Base-by-base conservation (phyloP, 371 early-diverging fungal species). In the Mortierella sp. region DNA sequence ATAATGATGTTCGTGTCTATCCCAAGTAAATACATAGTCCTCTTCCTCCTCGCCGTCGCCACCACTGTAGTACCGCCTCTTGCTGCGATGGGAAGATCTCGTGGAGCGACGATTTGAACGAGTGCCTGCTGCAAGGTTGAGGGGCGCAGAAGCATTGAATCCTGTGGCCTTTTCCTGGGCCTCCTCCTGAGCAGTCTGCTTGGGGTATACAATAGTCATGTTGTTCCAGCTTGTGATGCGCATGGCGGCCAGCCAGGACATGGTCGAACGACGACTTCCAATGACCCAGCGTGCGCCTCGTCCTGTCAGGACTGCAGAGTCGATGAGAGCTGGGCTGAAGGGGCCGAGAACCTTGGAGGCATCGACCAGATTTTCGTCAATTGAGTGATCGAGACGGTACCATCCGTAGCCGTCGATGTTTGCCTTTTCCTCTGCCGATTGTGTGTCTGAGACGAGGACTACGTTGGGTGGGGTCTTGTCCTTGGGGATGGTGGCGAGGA, bases 241-340 rank as follows among this genome's bases (percentile, higher is more conserved):
- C 86, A 86, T 82, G 3, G 86, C 86, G 14, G 82, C 75, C 46
- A 86, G 71, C 86, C 86, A 86, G 11, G 82, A 86, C 86, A 86
- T 86, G 27, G 86, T 86, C 41, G 82, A 82, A 35, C 80, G 73
- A 10, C 82, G 79, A 58, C 79, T 79, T 55, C 86, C 86, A 70
- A 86, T 79, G 65, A 82, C 79, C 86, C 86, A 86, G 2, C 77
- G 79, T 11, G 82, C 82, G 14, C 79, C 77, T n/a, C 82, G 74
- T 63, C 82, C 86, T 16, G 80, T 72, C 70, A 86, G 38, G 14
- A 86, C 86, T 8, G 82, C 86, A 24, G 86, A 82, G 56, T 86
- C 86, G 48, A 86, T 79, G 48, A 86, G 43, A 2, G 80, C 82
- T 10, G 86, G 77, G 41, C 80, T 82, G 55, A 86, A 86, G 0